Evolutionary conservation across 2,329 filamentous ascomycete species (phyloP), one percentile per base, ranked within the genome.

Genomic region (Claviceps maximensis): DNA sequence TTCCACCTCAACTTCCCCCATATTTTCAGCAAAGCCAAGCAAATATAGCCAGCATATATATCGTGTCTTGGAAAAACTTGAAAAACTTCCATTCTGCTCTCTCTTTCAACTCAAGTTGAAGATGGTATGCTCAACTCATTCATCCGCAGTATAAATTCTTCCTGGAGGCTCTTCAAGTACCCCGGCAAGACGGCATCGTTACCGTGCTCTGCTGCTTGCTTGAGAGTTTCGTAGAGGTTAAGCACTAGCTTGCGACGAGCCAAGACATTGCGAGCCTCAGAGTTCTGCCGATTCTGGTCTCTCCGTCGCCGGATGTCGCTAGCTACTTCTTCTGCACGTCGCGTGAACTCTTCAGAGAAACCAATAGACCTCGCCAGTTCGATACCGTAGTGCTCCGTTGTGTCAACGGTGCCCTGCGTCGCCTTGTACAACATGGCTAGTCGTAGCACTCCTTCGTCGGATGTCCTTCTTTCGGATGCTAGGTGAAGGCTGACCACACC

Each of bases 361-460:
- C 86, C 83, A 25, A 93, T 75, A 0, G 89, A 78, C 33, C 80
- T 80, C 0, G 91, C 89, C 3, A 96, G 75, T 0, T 83, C 76
- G n/a, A 96, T 77, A 0, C 93, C 93, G 61, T 98, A 98, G 59
- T 89, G 82, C 3, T 65, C 59, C 47, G 80, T 73, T 52, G 88
- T 82, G 53, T 80, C 70, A 1, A 87, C 79, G 0, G 78, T 79
- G 0, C 93, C 91, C 15, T 84, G 77, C 0, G 79, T 75, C 40
- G 96, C 78, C 57, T 83, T 90, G 69, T 97, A 97, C 0, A 93
- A 73, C 89, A 97, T 96, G 0, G 78, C 87, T 70, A 95, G 86
- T 38, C 78, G 80, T 1, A 73, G 72, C 3, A 71, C 58, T 1
- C 80, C 74, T 2, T 75, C 71, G 2, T 77, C 69, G 0, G 70